These are phyloP conservation scores for Suillus ampliporus DNA, from an alignment of 768 basidiomycete genomes.

Conservation along the genomic window DNA sequence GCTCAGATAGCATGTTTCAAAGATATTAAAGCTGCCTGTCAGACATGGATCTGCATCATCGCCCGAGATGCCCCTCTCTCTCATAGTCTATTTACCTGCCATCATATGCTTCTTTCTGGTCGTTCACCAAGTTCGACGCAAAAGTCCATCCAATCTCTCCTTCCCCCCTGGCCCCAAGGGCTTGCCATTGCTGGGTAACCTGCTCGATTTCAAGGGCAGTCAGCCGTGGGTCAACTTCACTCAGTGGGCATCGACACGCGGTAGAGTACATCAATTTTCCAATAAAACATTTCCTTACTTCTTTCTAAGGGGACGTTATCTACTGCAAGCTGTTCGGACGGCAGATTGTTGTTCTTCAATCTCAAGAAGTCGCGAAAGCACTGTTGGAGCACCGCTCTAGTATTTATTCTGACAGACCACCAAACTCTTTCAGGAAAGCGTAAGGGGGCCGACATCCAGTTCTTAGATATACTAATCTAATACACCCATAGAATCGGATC, in stretches of 20 bases:
- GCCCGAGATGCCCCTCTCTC: slow-evolving; percentile 8
- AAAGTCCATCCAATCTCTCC: slow-evolving; percentile 3
- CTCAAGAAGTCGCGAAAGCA: slow-evolving; percentile 35
- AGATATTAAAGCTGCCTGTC: neutral
- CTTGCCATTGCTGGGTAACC: slow-evolving; percentile 35
- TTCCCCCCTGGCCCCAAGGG: slow-evolving; percentile 39
- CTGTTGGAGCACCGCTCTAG: slow-evolving; percentile 43
- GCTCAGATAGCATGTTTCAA: neutral
- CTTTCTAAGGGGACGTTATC: slow-evolving; percentile 32
- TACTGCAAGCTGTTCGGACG: slow-evolving; percentile 39
- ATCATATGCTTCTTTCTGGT: slow-evolving; percentile 17
- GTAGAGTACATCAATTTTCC: slow-evolving; percentile 19
- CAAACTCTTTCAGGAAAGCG: slow-evolving; percentile 33
- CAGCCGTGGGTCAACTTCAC: slow-evolving; percentile 42
- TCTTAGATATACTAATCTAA: slow-evolving; percentile 9
- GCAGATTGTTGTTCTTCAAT: slow-evolving; percentile 41
- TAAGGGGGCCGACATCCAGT: slow-evolving; percentile 11
- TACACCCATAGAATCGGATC: slow-evolving; percentile 29
- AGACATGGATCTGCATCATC: neutral
- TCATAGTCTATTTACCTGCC: slow-evolving; percentile 14
- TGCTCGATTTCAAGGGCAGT: slow-evolving; percentile 29
- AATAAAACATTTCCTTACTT: neutral
- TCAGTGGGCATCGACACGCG: slow-evolving; percentile 33
- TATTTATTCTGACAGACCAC: slow-evolving; percentile 46
- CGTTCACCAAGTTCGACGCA: slow-evolving; percentile 20